phyloP scores from a whole-genome alignment of 2,329 filamentous ascomycete species.

The Fusarium beomiforme region DNA sequence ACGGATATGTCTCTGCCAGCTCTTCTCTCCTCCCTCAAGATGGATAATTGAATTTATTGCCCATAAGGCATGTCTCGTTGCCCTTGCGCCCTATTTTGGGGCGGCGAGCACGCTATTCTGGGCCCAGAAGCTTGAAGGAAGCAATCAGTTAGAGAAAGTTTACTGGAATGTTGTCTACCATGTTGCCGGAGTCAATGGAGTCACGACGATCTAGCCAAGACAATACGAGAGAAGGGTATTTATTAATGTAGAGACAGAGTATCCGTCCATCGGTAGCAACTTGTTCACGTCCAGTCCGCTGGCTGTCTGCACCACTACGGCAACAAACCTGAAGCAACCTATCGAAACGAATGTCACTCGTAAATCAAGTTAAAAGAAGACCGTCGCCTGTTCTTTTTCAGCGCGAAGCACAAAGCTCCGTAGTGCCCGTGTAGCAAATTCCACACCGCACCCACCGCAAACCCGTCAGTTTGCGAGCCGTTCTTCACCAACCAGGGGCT shows the following conservation, averaged over 20 bases:
- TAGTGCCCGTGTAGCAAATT: conserved; percentile 24
- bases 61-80: conserved; percentile 18
- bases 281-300: background rate
- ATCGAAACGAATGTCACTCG: background rate
- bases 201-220: conserved; percentile 9
- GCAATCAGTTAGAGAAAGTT: conserved; percentile 13
- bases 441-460: conserved; percentile 44
- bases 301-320: background rate
- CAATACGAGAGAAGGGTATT: background rate
- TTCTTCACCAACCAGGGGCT: conserved; percentile 29
- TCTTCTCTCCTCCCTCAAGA: conserved; percentile 6
- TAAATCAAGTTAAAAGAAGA: conserved; percentile 9
- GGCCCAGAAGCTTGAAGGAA: conserved; percentile 29
- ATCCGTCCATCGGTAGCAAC: background rate
- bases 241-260: background rate
- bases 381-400: background rate
- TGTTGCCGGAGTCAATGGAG: conserved; percentile 8
- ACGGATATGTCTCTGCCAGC: conserved; percentile 3
- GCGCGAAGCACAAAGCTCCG: conserved; percentile 3
- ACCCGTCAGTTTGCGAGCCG: conserved; percentile 32
- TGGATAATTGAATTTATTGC: conserved; percentile 7
- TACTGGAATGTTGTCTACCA: conserved; percentile 30
- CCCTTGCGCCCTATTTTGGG: background rate
- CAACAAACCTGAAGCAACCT: conserved; percentile 9
- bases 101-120: conserved; percentile 1